Conservation (phyloP, 768 basidiomycete genomes). For the Termitomyces sp. region DNA sequence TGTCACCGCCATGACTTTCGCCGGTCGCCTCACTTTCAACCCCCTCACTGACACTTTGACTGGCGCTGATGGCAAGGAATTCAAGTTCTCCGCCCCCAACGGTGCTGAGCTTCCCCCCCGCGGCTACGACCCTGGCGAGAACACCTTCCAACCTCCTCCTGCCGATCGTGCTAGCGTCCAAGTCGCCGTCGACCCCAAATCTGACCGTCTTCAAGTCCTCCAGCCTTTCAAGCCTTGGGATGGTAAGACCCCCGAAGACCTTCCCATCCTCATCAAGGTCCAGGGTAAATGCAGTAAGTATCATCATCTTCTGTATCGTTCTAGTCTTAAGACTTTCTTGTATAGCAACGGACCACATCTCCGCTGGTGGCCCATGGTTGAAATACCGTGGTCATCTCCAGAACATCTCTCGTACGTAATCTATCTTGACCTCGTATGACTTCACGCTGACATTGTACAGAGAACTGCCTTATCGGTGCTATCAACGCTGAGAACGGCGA, state of each 20-base stretch:
- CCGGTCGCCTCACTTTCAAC: conserved; percentile 94
- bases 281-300: conserved; percentile 96
- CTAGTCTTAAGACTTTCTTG: conserved; percentile 1
- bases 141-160: conserved; percentile 97
- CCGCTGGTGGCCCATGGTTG: conserved; percentile 98
- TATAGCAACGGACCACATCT: conserved; percentile 86
- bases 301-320: not conserved
- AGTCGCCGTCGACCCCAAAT: conserved; percentile 81
- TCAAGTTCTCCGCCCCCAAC: conserved; percentile 92
- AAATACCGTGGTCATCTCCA: conserved; percentile 99
- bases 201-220: conserved; percentile 88
- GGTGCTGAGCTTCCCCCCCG: conserved; percentile 92
- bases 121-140: conserved; percentile 94
- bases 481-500: conserved; percentile 94
- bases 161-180: conserved; percentile 74
- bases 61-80: conserved; percentile 90
- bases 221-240: conserved; percentile 90
- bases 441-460: conserved; percentile 26
- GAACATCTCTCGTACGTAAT: conserved; percentile 85
- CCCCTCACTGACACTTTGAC: conserved; percentile 86
- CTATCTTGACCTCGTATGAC: conserved; percentile 5
- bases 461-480: conserved; percentile 97
- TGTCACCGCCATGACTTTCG: conserved; percentile 96
- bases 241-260: conserved; percentile 83
- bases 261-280: conserved; percentile 97